These are phyloP conservation scores for Mariannaea elegans DNA, from an alignment of 2,329 filamentous ascomycete species.

Conservation along the genomic window DNA sequence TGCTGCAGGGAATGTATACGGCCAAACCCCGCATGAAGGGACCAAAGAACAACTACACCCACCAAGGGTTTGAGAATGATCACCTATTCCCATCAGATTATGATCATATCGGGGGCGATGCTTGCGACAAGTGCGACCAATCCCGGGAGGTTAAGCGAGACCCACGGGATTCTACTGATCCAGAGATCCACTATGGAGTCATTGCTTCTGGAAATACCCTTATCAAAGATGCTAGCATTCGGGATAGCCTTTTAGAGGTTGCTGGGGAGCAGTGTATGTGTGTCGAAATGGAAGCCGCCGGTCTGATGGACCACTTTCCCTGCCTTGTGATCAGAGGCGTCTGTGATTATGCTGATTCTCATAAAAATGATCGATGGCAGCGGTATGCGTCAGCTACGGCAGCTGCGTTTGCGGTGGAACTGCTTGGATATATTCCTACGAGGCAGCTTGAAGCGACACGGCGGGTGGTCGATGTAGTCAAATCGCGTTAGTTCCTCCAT, in stretches of 20 bases:
- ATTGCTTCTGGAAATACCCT: slow-evolving; percentile 31
- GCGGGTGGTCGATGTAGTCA: background rate
- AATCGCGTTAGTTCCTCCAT: background rate
- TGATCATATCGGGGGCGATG: background rate
- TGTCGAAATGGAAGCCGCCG: too few species aligned
- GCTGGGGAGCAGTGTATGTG: too few species aligned
- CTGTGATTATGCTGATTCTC: too few species aligned
- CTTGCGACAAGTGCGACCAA: too few species aligned
- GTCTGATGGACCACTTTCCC: too few species aligned
- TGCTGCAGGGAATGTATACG: too few species aligned
- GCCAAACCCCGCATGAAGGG: too few species aligned
- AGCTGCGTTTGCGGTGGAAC: slow-evolving; percentile 43
- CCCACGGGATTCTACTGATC: too few species aligned
- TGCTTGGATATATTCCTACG: slow-evolving; percentile 23
- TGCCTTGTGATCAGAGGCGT: too few species aligned
- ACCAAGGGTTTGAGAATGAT: background rate
- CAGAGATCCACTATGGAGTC: slow-evolving; percentile 28
- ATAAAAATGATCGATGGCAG: slow-evolving; percentile 45
- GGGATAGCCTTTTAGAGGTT: slow-evolving; percentile 11
- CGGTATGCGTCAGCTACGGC: slow-evolving; percentile 42
- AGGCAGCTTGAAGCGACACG: background rate
- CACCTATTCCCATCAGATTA: background rate
- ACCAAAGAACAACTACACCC: background rate
- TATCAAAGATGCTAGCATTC: slow-evolving; percentile 30
- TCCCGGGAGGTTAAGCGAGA: too few species aligned